Evolutionary conservation across 352 stramenopile species (phyloP).

Genomic region (Phytophthora megakarya): DNA sequence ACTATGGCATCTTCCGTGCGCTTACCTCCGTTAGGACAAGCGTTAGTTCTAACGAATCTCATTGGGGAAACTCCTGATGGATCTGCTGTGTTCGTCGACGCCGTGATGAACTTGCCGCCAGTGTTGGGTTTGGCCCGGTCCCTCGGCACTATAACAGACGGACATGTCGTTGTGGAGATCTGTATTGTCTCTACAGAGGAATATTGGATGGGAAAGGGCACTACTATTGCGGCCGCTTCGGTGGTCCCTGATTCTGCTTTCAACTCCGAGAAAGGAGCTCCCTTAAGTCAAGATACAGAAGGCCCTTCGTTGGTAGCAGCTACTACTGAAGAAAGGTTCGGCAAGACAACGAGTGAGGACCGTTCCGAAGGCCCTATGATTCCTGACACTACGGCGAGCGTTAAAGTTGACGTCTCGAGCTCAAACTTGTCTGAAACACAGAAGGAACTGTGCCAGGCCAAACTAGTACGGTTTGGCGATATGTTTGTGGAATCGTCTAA

Average conservation of each 20-base stretch:
- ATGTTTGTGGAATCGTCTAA: slow-evolving; percentile 4
- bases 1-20: too few species aligned
- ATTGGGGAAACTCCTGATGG: too few species aligned
- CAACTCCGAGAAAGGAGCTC: not conserved
- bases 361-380: not conserved
- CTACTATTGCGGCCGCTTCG: not conserved
- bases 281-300: not conserved
- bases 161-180: not conserved
- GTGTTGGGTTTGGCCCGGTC: slow-evolving; percentile 6
- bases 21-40: too few species aligned
- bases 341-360: not conserved
- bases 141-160: not conserved
- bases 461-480: not conserved
- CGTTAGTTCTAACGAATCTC: too few species aligned
- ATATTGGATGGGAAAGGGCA: slow-evolving; percentile 1
- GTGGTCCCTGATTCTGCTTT: slow-evolving; percentile 5
- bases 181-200: slow-evolving; percentile 13
- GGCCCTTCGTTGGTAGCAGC: too few species aligned
- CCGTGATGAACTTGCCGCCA: too few species aligned
- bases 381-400: too few species aligned
- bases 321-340: not conserved
- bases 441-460: not conserved
- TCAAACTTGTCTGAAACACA: not conserved
- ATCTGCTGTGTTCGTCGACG: too few species aligned
- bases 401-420: not conserved